Conservation (phyloP, 1,284 basidiomycete species). For the Athelia psychrophila region DNA sequence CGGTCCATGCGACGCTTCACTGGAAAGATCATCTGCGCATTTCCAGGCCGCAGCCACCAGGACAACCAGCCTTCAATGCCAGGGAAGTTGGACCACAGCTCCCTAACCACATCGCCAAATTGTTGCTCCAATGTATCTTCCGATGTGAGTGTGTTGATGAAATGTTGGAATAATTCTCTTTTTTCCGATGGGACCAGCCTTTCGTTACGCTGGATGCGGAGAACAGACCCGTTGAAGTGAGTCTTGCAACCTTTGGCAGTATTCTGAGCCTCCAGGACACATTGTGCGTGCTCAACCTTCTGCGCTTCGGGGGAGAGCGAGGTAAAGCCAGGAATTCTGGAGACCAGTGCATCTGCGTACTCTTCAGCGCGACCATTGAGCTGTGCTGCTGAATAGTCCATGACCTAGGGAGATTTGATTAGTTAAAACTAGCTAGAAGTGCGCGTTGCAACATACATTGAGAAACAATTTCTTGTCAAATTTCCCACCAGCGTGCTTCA, state of each 20-base stretch:
- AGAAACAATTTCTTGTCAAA: slow-evolving; percentile 6
- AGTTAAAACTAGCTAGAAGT: neutral
- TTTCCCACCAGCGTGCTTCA: slow-evolving; percentile 6
- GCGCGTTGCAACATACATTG: slow-evolving; percentile 5
- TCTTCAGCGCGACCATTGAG: slow-evolving; percentile 8
- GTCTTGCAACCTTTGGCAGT: slow-evolving; percentile 4
- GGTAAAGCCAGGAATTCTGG: slow-evolving; percentile 3
- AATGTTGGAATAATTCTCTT: neutral
- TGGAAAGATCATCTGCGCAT: neutral
- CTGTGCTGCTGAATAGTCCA: slow-evolving; percentile 12
- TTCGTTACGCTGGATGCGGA: slow-evolving; percentile 3
- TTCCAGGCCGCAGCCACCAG: neutral
- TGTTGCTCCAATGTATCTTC: neutral
- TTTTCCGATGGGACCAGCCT: slow-evolving; percentile 2
- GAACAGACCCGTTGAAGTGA: slow-evolving; percentile 7
- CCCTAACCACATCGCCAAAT: neutral
- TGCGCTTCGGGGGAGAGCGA: slow-evolving; percentile 2
- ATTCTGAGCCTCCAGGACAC: slow-evolving; percentile 3
- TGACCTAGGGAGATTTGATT: slow-evolving; percentile 4
- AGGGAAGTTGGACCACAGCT: neutral
- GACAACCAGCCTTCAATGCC: neutral
- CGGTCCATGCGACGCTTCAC: neutral
- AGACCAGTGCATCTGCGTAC: slow-evolving; percentile 7
- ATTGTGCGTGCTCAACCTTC: slow-evolving; percentile 1
- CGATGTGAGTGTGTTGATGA: neutral